A percentile compares a stretch with the other conserved stretches of the same genome.
phyloP scores from a whole-genome alignment of 495 filamentous ascomycete species.

The Penicillium fimorum region DNA sequence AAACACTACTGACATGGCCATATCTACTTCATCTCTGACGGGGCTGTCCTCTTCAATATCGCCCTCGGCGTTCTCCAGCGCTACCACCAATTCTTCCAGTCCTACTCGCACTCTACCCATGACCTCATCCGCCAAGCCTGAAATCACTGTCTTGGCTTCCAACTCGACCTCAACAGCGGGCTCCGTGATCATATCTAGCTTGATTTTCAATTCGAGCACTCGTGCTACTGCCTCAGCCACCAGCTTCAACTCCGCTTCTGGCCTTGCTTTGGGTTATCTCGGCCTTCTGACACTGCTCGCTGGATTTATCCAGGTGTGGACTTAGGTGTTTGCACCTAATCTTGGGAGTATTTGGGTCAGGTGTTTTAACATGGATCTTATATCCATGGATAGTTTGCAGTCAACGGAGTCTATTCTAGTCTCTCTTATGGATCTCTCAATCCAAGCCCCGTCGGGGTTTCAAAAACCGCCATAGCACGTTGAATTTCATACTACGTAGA shows the following conservation, averaged over 20 bases:
- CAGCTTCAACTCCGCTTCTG: too few relatives aligned
- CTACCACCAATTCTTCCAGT: not conserved
- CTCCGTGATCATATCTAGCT: too few relatives aligned
- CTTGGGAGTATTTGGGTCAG: not conserved
- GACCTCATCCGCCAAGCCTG: not conserved
- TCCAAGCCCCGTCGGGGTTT: not conserved
- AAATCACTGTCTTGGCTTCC: not conserved
- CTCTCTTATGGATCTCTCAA: not conserved
- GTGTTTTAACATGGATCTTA: not conserved
- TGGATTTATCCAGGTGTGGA: too few relatives aligned
- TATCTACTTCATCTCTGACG: too few relatives aligned
- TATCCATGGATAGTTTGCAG: not conserved
- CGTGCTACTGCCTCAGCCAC: too few relatives aligned
- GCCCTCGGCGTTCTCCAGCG: not conserved
- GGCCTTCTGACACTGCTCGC: too few relatives aligned
- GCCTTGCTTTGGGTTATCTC: too few relatives aligned
- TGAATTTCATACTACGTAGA: not conserved
- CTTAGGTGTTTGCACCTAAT: not conserved
- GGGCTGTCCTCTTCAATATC: not conserved
- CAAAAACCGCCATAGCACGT: not conserved
- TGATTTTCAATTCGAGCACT: too few relatives aligned
- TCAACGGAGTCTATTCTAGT: not conserved
- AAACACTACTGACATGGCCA: not conserved
- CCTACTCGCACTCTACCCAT: not conserved
- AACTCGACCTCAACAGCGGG: not conserved